Conservation (phyloP, 495 filamentous ascomycete genomes). For the Aspergillus incahuasiensis region DNA sequence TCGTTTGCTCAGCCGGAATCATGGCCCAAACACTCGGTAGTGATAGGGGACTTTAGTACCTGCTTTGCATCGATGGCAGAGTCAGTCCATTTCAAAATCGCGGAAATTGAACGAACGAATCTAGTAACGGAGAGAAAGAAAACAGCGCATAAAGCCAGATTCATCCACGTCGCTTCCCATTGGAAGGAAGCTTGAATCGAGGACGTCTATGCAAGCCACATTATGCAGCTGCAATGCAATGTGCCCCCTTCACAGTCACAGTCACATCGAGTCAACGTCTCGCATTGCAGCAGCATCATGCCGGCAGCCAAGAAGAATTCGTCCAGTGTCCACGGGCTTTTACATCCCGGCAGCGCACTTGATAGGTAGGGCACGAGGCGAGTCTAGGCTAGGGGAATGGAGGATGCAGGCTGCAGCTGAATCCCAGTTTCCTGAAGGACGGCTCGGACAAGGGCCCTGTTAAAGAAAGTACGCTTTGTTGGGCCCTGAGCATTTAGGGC, state of each 20-base stretch:
- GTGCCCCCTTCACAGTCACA: conserved; percentile 2
- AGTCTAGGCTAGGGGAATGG: neutral
- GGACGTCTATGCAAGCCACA: conserved; percentile 3
- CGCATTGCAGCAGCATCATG: neutral
- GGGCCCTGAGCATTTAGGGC: neutral
- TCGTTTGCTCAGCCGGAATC: no score
- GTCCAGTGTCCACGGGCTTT: neutral
- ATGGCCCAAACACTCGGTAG: neutral
- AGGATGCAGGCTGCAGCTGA: neutral
- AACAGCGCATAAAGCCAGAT: conserved; percentile 1
- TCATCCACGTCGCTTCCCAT: neutral
- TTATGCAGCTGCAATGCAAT: conserved; percentile 4
- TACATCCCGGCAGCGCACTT: neutral
- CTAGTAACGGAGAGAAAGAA: neutral
- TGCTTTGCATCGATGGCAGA: neutral
- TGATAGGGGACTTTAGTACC: neutral
- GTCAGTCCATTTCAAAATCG: neutral
- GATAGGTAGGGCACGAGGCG: no score
- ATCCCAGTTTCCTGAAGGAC: neutral
- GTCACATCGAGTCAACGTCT: conserved; percentile 1
- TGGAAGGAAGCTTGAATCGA: neutral
- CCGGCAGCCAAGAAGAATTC: neutral
- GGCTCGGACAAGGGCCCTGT: neutral
- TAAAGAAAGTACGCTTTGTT: neutral
- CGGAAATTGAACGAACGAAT: neutral